Conservation (phyloP, 345 rosid species). For the Citrus australasica region DNA sequence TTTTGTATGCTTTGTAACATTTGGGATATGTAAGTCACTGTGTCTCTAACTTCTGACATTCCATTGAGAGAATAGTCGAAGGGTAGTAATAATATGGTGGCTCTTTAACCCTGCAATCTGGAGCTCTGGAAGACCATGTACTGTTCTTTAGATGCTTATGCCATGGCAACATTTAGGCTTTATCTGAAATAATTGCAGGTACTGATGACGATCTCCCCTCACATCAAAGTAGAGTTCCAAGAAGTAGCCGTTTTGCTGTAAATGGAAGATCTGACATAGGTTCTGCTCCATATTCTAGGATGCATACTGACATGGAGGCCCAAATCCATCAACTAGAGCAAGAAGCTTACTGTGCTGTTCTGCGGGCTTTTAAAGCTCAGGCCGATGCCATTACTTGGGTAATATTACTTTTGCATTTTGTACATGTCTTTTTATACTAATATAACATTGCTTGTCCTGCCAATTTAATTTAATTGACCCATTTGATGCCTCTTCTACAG, state of each 20-base stretch:
- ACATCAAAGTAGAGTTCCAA: slow-evolving; percentile 34
- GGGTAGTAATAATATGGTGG: neutral
- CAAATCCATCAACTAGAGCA: slow-evolving; percentile 94
- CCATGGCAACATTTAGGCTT: neutral
- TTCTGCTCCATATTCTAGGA: slow-evolving; percentile 35
- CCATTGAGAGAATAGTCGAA: neutral
- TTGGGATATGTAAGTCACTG: neutral
- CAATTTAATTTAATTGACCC: neutral
- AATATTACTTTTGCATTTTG: slow-evolving; percentile 19
- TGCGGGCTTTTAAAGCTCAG: slow-evolving; percentile 98
- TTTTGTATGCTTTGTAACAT: neutral
- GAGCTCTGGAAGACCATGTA: neutral
- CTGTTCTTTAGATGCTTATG: slow-evolving; percentile 6
- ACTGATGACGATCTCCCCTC: slow-evolving; percentile 49
- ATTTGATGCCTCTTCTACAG: slow-evolving; percentile 30
- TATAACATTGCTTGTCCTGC: neutral
- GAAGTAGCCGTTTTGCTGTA: slow-evolving; percentile 24
- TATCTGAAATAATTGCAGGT: slow-evolving; percentile 27
- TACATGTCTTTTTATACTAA: neutral
- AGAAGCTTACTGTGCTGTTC: slow-evolving; percentile 91
- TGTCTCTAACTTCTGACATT: neutral
- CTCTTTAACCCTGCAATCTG: neutral
- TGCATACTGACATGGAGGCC: slow-evolving; percentile 63
- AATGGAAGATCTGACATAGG: slow-evolving; percentile 41
- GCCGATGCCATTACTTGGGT: slow-evolving; percentile 99